Base-by-base conservation (phyloP, 2,329 filamentous ascomycete genomes). In the Incumbomyces delicatus region DNA sequence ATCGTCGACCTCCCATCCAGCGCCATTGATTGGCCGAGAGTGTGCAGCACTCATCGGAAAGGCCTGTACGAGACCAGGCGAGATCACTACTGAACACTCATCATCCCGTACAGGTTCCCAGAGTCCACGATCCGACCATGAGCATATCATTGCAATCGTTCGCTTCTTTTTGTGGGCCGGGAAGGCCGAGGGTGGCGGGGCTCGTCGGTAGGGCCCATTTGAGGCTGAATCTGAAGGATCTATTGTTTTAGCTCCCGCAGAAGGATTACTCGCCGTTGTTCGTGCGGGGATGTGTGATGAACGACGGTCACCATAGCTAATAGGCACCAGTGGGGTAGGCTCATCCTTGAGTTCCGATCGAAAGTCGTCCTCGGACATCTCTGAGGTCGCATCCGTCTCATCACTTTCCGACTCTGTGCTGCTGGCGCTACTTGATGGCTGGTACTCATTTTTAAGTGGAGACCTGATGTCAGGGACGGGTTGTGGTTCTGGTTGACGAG, bases 401-500 rank as follows among this genome's bases (percentile, higher is more conserved):
- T 74, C 71, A n/a, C 68, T 69, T 32, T 75, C 67, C 38, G 75
- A 80, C 46, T 78, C 73, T 1, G 71, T 74, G 7, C 74, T 74
- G 6, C 78, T 78, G 35, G 78, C 76, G 0, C 80, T 81, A 6
- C 78, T 80, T 13, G 92, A 96, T 12, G 90, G 90, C 52, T 89
- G 83, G 58, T 95, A 98, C 66, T 98, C 90, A 61, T 96, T 90
- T 68, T 98, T 98, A 41, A 98, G 72, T 0, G 92, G 92, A 1
- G 92, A 98, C 0, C 92, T 44, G 14, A 13, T 17, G 11, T 41
- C 44, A 32, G 30, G 31, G 12, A 35, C 47, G 50, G 69, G 66
- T 58, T 68, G 62, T 53, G 60, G 68, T 7, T 63, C 61, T n/a
- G 60, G 61, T 48, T 70, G 73, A 12, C 67, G 57, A 11, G 67